Percentiles rank a stretch among this genome's conserved stretches.
Evolutionary conservation across 768 basidiomycete genomes (phyloP).

Genomic region (Mycena alexandri): DNA sequence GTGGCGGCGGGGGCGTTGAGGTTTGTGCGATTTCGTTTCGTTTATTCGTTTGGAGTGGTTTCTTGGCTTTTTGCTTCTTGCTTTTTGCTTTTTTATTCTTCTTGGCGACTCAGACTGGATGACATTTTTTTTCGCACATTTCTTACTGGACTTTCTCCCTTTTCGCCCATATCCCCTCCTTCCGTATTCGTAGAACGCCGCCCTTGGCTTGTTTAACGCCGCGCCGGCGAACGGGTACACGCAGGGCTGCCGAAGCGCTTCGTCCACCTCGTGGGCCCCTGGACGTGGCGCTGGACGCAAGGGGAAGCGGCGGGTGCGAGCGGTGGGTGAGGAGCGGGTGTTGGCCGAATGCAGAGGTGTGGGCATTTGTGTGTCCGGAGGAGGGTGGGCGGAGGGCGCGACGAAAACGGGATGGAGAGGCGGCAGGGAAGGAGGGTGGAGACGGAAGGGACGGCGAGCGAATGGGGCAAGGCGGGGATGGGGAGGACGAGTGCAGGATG

Average conservation of each 20-base stretch:
- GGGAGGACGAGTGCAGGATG: constrained; percentile 37
- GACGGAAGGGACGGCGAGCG: not conserved
- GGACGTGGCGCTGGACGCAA: constrained; percentile 82
- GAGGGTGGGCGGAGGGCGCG: constrained; percentile 52
- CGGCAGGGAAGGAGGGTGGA: constrained; percentile 30
- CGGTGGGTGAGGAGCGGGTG: constrained; percentile 75
- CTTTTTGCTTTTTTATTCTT: too few species aligned
- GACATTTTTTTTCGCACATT: too few species aligned
- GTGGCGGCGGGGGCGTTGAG: not conserved
- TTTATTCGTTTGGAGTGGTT: not conserved
- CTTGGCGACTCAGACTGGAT: too few species aligned
- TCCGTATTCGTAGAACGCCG: too few species aligned
- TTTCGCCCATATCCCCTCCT: too few species aligned
- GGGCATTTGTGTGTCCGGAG: constrained; percentile 52
- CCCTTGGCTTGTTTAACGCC: too few species aligned
- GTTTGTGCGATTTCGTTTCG: too few species aligned
- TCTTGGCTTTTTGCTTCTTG: too few species aligned
- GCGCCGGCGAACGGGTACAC: constrained; percentile 92
- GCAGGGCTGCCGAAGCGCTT: constrained; percentile 86
- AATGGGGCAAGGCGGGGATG: too few species aligned
- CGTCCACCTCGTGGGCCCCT: constrained; percentile 84
- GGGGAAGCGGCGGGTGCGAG: constrained; percentile 73
- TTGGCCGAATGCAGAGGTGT: constrained; percentile 73
- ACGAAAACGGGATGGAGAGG: constrained; percentile 26
- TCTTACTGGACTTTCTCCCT: too few species aligned